Evolutionary conservation across 2,329 filamentous ascomycete genomes (phyloP).

Genomic region (Mollisiaceae sp.): DNA sequence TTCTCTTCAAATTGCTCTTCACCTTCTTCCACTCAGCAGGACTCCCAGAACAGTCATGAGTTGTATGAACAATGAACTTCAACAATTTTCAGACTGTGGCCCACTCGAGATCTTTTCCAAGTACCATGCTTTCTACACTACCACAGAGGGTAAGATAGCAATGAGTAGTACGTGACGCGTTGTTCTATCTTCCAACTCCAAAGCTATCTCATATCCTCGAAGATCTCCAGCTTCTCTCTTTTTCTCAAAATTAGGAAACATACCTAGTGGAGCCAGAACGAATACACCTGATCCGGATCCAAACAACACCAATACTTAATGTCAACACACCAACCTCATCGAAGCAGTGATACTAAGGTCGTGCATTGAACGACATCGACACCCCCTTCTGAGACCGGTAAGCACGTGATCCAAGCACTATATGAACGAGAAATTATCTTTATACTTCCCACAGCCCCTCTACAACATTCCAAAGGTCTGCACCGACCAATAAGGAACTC

Average conservation of each 20-base stretch:
- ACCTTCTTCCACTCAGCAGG: constrained; percentile 49
- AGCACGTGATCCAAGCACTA: background rate
- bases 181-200: constrained; percentile 41
- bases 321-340: constrained; percentile 48
- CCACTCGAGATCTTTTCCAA: constrained; percentile 60
- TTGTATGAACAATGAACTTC: constrained; percentile 61
- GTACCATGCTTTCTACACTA: constrained; percentile 50
- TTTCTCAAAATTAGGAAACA: constrained; percentile 27
- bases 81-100: constrained; percentile 50
- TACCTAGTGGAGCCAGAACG: constrained; percentile 51
- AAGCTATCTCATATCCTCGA: constrained; percentile 20
- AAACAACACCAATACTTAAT: constrained; percentile 58
- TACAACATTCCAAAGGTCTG: too few relatives aligned
- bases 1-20: background rate
- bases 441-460: too few relatives aligned
- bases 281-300: constrained; percentile 59
- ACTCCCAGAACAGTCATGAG: constrained; percentile 52
- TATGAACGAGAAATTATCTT: too few relatives aligned
- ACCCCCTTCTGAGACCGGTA: constrained; percentile 32
- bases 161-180: constrained; percentile 55
- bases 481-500: background rate
- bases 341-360: constrained; percentile 53
- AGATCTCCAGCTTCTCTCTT: constrained; percentile 10
- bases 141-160: constrained; percentile 63
- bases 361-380: constrained; percentile 56